Evolutionary conservation across 306 rosid species (phyloP).

Genomic region (Prinsepia uniflora): DNA sequence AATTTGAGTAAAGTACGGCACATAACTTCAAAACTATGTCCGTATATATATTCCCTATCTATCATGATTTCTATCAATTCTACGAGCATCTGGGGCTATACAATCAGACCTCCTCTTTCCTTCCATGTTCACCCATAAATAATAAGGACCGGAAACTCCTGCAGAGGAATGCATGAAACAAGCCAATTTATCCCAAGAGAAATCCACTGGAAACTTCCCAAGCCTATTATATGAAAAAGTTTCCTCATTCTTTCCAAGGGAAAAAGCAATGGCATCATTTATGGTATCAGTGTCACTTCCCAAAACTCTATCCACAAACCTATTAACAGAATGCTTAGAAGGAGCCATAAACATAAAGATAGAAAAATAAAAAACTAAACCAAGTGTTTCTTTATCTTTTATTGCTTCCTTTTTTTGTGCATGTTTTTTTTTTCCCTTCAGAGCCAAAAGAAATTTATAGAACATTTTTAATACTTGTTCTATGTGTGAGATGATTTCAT

Average conservation of each 20-base stretch:
- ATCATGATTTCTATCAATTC: slow-evolving; percentile 2
- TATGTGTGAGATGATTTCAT: background rate
- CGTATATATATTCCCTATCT: background rate
- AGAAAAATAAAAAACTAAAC: background rate
- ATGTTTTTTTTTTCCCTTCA: background rate
- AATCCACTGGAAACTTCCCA: background rate
- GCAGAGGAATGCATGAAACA: background rate
- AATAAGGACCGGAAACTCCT: background rate
- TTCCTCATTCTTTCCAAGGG: background rate
- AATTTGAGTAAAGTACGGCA: background rate
- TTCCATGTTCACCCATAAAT: background rate
- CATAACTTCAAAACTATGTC: background rate
- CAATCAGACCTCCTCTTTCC: background rate
- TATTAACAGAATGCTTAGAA: background rate
- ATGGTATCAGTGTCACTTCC: background rate
- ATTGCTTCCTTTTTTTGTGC: background rate
- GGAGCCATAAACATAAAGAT: background rate
- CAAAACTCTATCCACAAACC: background rate
- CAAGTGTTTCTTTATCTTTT: background rate
- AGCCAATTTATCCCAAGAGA: background rate
- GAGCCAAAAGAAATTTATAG: background rate
- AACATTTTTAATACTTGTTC: background rate
- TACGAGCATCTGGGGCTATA: background rate
- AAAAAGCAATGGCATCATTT: background rate
- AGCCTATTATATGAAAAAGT: background rate